Percentiles rank a stretch among this genome's conserved stretches.
These are phyloP conservation scores for Leishmania arabica DNA, from an alignment of 208 protist genomes.

Conservation along the genomic window DNA sequence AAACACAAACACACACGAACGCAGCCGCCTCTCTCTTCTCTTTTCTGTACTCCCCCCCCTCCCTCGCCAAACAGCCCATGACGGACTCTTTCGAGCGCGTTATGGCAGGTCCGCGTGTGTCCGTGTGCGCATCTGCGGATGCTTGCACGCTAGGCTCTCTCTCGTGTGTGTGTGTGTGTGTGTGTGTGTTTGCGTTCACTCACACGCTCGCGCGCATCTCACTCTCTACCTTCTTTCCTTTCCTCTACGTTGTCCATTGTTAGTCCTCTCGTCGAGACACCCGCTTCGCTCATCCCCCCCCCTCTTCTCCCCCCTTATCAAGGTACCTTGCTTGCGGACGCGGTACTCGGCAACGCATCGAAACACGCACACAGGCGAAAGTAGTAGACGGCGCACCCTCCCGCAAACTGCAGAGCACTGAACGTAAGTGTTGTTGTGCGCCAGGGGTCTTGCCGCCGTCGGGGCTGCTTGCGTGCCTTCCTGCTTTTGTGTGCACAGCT, in stretches of 20 bases:
- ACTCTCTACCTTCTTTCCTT: neutral
- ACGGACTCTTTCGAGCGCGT: neutral
- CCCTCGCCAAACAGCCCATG: neutral
- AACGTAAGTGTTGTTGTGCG: neutral
- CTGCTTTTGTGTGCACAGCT: neutral
- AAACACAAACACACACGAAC: neutral
- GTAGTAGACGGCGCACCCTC: too few species aligned
- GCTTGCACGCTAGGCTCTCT: too few species aligned
- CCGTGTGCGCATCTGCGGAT: neutral
- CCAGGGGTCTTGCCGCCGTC: neutral
- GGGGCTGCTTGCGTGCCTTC: neutral
- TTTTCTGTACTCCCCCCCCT: too few species aligned
- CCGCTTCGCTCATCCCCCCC: neutral
- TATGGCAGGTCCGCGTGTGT: neutral
- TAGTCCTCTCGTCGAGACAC: neutral
- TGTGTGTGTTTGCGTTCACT: neutral
- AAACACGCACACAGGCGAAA: neutral
- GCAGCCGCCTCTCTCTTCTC: neutral
- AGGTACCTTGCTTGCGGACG: neutral
- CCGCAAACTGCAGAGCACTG: neutral
- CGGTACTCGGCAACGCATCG: neutral
- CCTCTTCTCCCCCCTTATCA: neutral
- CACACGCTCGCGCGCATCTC: neutral
- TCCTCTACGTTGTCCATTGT: too few species aligned
- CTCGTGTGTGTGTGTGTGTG: neutral